A percentile compares a stretch with the other conserved stretches of the same genome.
Evolutionary conservation across 179 eudicot species (phyloP).

Genomic region (Heliamphora ciliata): DNA sequence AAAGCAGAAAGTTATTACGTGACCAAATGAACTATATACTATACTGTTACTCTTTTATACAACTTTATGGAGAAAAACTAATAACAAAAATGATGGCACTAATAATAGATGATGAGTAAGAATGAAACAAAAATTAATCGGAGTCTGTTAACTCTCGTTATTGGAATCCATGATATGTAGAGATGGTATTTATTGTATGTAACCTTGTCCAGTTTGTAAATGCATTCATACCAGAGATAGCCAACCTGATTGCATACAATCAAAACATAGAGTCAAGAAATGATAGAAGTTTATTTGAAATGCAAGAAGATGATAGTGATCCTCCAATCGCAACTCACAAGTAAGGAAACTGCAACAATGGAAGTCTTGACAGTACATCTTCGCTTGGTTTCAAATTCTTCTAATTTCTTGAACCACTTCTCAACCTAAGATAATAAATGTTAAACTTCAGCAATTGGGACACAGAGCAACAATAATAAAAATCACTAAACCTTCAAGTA

Average conservation of each 20-base stretch:
- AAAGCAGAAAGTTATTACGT: background rate
- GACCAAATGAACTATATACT: background rate
- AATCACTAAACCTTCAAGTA: slow-evolving; percentile 12
- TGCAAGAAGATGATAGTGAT: background rate
- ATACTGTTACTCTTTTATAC: background rate
- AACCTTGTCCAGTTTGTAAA: slow-evolving; percentile 89
- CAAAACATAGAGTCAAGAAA: background rate
- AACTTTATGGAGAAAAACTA: background rate
- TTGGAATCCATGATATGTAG: slow-evolving; percentile 98
- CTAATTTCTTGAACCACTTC: slow-evolving; percentile 86
- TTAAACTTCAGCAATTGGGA: slow-evolving; percentile 14
- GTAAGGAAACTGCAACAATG: slow-evolving; percentile 48
- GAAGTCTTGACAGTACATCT: slow-evolving; percentile 62
- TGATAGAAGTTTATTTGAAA: background rate
- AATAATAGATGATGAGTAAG: too few species aligned
- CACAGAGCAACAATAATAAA: slow-evolving; percentile 1
- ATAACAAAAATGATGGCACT: too few species aligned
- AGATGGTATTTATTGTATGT: slow-evolving; percentile 93
- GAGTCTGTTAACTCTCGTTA: slow-evolving; percentile 46
- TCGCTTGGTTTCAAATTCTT: slow-evolving; percentile 75
- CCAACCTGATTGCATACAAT: slow-evolving; percentile 54
- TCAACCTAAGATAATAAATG: slow-evolving; percentile 50
- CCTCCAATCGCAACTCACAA: slow-evolving; percentile 39
- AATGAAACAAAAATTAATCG: background rate
- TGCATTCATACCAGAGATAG: slow-evolving; percentile 87